These are phyloP conservation scores for Calonectria naviculata DNA, from an alignment of 2,329 filamentous ascomycete genomes.

Conservation along the genomic window DNA sequence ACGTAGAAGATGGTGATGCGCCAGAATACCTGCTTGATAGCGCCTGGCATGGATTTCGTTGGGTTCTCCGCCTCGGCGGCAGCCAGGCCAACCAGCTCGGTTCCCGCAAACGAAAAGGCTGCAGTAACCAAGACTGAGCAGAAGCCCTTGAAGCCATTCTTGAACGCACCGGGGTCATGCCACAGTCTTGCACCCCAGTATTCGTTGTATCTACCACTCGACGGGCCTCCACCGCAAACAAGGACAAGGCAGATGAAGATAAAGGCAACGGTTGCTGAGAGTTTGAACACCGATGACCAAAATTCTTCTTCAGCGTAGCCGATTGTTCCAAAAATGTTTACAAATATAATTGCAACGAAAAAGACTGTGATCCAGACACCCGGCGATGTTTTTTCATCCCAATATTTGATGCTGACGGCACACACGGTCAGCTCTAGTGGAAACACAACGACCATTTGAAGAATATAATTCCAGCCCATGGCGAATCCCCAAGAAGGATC, in stretches of 20 bases:
- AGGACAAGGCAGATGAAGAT: not conserved
- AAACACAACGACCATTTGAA: not conserved
- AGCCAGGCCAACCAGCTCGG: too few relatives aligned
- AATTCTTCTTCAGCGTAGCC: not conserved
- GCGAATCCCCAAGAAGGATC: not conserved
- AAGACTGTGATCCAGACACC: not conserved
- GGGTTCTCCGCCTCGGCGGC: too few relatives aligned
- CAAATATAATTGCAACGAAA: not conserved
- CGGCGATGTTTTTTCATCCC: not conserved
- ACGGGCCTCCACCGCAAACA: not conserved
- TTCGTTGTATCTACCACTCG: too few relatives aligned
- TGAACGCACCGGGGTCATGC: conserved; percentile 33
- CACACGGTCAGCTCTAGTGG: not conserved
- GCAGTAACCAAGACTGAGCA: conserved; percentile 32
- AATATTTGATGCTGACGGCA: not conserved
- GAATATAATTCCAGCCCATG: not conserved
- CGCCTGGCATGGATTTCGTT: conserved; percentile 35
- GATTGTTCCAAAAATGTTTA: not conserved
- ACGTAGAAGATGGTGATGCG: conserved; percentile 24
- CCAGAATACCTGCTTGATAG: conserved; percentile 39
- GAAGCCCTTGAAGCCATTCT: conserved; percentile 39
- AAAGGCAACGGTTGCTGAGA: not conserved
- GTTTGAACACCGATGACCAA: not conserved
- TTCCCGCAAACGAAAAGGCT: conserved; percentile 30
- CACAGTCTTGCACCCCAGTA: conserved; percentile 20